A percentile compares a stretch with the other conserved stretches of the same genome.
Evolutionary conservation across 2,329 filamentous ascomycete genomes (phyloP).

Genomic region (Monascus ruber): DNA sequence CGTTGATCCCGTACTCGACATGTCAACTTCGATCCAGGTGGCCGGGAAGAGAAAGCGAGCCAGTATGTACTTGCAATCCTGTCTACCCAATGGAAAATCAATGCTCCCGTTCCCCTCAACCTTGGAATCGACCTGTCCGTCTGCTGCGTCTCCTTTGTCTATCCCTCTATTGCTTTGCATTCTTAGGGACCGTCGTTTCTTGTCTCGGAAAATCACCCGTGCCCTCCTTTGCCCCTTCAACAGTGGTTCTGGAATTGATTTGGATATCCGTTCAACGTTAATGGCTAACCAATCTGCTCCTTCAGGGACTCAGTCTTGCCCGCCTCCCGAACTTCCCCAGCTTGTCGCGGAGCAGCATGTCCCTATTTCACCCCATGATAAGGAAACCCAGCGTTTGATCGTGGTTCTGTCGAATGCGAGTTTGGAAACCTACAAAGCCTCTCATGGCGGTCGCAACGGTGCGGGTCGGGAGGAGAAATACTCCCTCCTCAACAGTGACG

Average conservation of each 20-base stretch:
- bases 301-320: conserved; percentile 83
- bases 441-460: conserved; percentile 55
- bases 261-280: conserved; percentile 1
- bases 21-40: conserved; percentile 21
- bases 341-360: conserved; percentile 87
- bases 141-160: too few species aligned
- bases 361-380: conserved; percentile 74
- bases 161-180: too few species aligned
- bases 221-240: too few species aligned
- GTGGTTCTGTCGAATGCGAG: conserved; percentile 96
- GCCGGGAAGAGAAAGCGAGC: conserved; percentile 29
- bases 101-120: neutral
- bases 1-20: conserved; percentile 7
- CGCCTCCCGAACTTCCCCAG: conserved; percentile 79
- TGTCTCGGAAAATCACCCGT: neutral
- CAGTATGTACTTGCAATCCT: conserved; percentile 18
- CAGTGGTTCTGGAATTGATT: neutral
- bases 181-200: too few species aligned
- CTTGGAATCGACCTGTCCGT: conserved; percentile 1
- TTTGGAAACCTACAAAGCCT: conserved; percentile 92
- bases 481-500: conserved; percentile 93
- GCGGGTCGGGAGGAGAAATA: conserved; percentile 80
- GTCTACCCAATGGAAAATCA: neutral
- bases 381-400: conserved; percentile 81
- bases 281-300: conserved; percentile 16